Evolutionary conservation across 2,329 filamentous ascomycete species (phyloP), one percentile per base, ranked within the genome.

Genomic region (Neocucurbitaria cava): DNA sequence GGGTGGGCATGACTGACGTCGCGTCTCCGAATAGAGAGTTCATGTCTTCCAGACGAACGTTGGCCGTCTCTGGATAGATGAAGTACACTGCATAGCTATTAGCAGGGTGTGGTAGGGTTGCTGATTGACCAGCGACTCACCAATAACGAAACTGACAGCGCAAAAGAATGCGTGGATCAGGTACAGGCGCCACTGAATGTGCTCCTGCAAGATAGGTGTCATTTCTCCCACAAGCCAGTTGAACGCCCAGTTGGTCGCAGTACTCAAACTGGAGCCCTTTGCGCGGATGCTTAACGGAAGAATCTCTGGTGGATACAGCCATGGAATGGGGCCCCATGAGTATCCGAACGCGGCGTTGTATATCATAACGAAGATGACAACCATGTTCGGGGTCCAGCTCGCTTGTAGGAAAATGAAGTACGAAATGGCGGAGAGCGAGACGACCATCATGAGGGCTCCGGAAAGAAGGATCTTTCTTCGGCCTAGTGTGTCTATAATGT

Each of bases 241-340:
- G 78, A 95, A 96, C 1, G 94, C 92, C 95, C 95, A 99, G 74
- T 99, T 99, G 28, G 93, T 89, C 17, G 95, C 95, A 1, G 95
- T 98, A 56, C 94, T 97, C 74, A 99, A 78, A 83, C 92, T 96
- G 49, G 95, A 94, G 57, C 95, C 95, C 82, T 98, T 98, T 56
- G 94, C 96, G 69, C 95, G 89, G 73, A 98, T 97, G 81, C 92
- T 97, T 56, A 99, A 82, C 4, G 95, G 95, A 39, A 99, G 83
- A 78, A 99, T 99, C 82, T 99, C 95, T n/a, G 95, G 95, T 13
- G 95, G 95, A 75, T 98, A 98, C 15, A 99, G 82, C 95, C 95
- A 99, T 8, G 95, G 95, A 58, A 99, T 96, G 1, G 95, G 95
- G 17, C 95, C 95, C 95, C 95, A 99, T n/a, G 87, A 90, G 72